A percentile compares a stretch with the other conserved stretches of the same genome.
These are phyloP conservation scores for Penicillium sp. DNA, from an alignment of 2,329 filamentous ascomycete genomes.

Conservation along the genomic window DNA sequence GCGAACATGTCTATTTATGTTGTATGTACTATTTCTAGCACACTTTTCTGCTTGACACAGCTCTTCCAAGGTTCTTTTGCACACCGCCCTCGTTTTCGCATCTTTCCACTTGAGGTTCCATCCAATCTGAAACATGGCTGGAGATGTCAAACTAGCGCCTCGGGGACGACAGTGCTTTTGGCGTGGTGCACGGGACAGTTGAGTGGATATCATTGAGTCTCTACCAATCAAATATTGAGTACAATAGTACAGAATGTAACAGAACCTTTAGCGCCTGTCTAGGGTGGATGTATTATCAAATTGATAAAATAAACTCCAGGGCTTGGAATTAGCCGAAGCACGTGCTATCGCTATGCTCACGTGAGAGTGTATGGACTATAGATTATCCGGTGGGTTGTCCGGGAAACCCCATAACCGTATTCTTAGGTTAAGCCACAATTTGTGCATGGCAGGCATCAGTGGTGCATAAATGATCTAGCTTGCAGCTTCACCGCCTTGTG, in stretches of 20 bases:
- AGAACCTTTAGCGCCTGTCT: background rate
- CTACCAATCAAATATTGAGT: background rate
- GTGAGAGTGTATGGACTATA: background rate
- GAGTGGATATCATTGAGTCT: background rate
- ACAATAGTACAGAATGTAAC: background rate
- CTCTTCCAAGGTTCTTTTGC: background rate
- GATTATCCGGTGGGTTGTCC: no score
- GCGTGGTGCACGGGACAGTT: background rate
- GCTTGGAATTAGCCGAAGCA: background rate
- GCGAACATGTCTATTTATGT: background rate
- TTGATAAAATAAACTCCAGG: background rate
- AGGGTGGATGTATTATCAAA: background rate
- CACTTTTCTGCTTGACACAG: background rate
- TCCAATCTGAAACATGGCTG: conserved; percentile 26
- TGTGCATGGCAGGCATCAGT: background rate
- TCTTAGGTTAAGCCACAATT: background rate
- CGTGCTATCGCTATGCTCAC: background rate
- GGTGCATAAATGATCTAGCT: background rate
- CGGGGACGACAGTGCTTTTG: conserved; percentile 13
- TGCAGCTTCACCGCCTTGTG: conserved; percentile 1
- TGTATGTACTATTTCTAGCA: background rate
- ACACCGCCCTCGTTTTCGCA: background rate
- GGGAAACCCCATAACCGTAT: no score
- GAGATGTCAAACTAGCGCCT: conserved; percentile 21
- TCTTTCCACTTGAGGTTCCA: conserved; percentile 2